Base-by-base conservation (phyloP, 2,329 filamentous ascomycete species). In the Fusarium sp. region DNA sequence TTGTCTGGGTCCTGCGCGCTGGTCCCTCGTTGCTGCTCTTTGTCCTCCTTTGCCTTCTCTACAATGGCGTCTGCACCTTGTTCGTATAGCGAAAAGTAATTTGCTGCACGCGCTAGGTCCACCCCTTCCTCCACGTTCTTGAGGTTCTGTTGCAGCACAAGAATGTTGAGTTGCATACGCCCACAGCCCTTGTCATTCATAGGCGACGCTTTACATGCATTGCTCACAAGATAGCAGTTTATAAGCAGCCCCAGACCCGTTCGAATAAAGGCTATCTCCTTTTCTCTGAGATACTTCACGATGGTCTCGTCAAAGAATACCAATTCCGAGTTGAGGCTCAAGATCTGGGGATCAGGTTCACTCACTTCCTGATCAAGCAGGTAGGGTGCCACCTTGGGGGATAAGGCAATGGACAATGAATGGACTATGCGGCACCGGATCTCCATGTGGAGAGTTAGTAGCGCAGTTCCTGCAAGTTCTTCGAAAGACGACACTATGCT, bases 91-190 rank as follows among this genome's bases (percentile, higher is more conserved):
- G 87, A 86, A 78, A 91, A 95, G 82, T 92, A 95, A 65, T 88
- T 86, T 25, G 89, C 87, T 2, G 91, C 89, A 39, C 89, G 84
- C 8, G 86, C 85, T 33, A 95, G 84, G 63, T 88, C 86, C 7
- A 93, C 91, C 14, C 88, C 88, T 4, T 89, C 86, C 81, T 96
- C 94, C 59, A 99, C 91, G 74, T 97, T 97, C 84, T 97, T 97
- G 61, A 99, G 89, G 77, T 97, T 98, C 80, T 99, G 96, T 82
- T 98, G 95, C 57, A 99, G 85, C 44, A 99, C 96, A 29, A 98
- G 87, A 54, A 98, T 94, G 80, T 99, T 97, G 77, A 98, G 89
- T 80, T 94, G 92, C 89, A 99, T 94, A 41, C 94, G 89, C n/a
- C 91, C 90, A 66, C 92, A 93, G 45, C 96, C 96, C 76, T 92